Evolutionary conservation across 768 basidiomycete species (phyloP).

Genomic region (Lentinula sp.): DNA sequence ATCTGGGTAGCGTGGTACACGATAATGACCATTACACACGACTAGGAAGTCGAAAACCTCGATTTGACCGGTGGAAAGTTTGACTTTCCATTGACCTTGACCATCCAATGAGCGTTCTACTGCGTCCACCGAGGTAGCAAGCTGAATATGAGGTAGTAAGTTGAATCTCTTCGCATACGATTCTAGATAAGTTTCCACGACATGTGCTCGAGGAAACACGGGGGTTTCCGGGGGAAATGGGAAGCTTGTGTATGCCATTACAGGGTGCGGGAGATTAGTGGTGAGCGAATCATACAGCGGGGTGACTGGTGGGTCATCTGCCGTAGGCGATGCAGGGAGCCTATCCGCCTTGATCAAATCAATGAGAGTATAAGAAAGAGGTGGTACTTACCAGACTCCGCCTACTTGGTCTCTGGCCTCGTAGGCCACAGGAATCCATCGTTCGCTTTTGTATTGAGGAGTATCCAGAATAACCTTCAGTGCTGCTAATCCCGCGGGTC

Average conservation of each 20-base stretch:
- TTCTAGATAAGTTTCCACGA: constrained; percentile 65
- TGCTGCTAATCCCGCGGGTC: constrained; percentile 67
- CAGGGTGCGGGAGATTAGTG: constrained; percentile 76
- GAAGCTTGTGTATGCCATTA: constrained; percentile 65
- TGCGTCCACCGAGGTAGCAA: constrained; percentile 51
- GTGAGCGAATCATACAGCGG: constrained; percentile 76
- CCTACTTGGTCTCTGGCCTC: constrained; percentile 65
- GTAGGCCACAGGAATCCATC: constrained; percentile 61
- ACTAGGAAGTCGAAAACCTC: constrained; percentile 57
- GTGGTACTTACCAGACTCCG: constrained; percentile 62
- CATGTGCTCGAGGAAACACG: constrained; percentile 57
- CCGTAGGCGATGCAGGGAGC: constrained; percentile 46
- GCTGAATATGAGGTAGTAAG: constrained; percentile 53
- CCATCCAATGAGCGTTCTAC: constrained; percentile 29
- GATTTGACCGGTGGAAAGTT: constrained; percentile 28
- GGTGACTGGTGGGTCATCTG: constrained; percentile 50
- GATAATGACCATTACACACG: constrained; percentile 74
- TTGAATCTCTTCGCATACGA: constrained; percentile 58
- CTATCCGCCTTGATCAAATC: constrained; percentile 21
- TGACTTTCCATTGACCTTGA: constrained; percentile 40
- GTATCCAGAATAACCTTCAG: constrained; percentile 62
- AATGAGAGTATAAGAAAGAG: not conserved
- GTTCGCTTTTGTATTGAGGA: constrained; percentile 44
- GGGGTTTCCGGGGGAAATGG: constrained; percentile 68
- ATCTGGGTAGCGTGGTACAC: constrained; percentile 54